A percentile compares a stretch with the other conserved stretches of the same genome.
phyloP scores from a whole-genome alignment of 1,284 basidiomycete genomes.

The Cutaneotrichosporon sp. region DNA sequence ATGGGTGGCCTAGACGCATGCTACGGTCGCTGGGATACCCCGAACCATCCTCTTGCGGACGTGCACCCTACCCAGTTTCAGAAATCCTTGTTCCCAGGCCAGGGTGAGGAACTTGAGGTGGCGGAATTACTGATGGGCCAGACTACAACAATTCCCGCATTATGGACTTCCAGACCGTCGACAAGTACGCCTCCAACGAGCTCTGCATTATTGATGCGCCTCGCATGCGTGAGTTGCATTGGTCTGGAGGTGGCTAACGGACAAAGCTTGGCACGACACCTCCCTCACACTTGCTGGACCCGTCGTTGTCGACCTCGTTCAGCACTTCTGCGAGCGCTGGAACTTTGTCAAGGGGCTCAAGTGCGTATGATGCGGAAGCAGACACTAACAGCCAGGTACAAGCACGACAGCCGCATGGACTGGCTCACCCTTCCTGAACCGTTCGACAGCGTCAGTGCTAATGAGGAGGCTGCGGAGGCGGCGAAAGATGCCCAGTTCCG shows the following conservation, averaged over 20 bases:
- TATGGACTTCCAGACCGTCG: slow-evolving; percentile 58
- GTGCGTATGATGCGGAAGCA: slow-evolving; percentile 10
- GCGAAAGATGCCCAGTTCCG: slow-evolving; percentile 34
- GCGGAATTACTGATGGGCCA: slow-evolving; percentile 11
- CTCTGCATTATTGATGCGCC: slow-evolving; percentile 65
- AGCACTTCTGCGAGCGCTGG: slow-evolving; percentile 76
- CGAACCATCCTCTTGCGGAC: slow-evolving; percentile 72
- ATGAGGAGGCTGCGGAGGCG: slow-evolving; percentile 19
- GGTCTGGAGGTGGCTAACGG: background rate
- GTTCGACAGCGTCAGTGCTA: slow-evolving; percentile 36
- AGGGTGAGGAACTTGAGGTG: slow-evolving; percentile 45
- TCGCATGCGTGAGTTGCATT: slow-evolving; percentile 49
- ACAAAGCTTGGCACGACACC: slow-evolving; percentile 49
- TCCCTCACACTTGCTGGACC: slow-evolving; percentile 75
- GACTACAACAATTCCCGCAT: slow-evolving; percentile 75
- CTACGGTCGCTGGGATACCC: slow-evolving; percentile 83
- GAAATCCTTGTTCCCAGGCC: slow-evolving; percentile 81
- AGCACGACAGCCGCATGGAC: slow-evolving; percentile 55
- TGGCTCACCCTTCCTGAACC: slow-evolving; percentile 71
- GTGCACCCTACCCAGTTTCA: slow-evolving; percentile 79
- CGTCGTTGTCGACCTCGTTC: slow-evolving; percentile 77
- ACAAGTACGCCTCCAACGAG: slow-evolving; percentile 69
- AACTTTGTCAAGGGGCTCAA: slow-evolving; percentile 49
- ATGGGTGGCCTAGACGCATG: slow-evolving; percentile 94
- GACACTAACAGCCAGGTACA: slow-evolving; percentile 43